phyloP scores from a whole-genome alignment of 2,329 filamentous ascomycete genomes.

The Xylariaceae sp. region DNA sequence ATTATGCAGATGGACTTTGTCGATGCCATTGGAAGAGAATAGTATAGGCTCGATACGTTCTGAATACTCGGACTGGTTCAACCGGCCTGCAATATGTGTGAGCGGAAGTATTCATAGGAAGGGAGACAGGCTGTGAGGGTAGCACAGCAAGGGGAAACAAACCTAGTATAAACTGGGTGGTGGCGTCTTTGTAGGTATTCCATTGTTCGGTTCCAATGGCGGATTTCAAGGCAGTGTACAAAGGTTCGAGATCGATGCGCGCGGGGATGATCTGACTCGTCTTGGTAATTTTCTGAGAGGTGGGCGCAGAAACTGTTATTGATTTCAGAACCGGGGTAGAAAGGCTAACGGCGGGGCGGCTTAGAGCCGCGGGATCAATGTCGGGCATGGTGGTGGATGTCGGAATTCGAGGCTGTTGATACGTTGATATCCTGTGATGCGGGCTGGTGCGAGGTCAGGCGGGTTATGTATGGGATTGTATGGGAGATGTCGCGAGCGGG shows the following conservation, averaged over 20 bases:
- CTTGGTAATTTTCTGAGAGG: conserved; percentile 56
- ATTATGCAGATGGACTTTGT: conserved; percentile 67
- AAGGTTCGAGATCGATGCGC: conserved; percentile 68
- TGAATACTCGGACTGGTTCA: conserved; percentile 65
- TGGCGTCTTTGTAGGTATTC: conserved; percentile 65
- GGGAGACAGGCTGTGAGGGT: not conserved
- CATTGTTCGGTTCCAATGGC: conserved; percentile 64
- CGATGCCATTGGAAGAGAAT: conserved; percentile 53
- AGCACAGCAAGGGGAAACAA: conserved; percentile 28
- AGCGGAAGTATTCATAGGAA: conserved; percentile 27
- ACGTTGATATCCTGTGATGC: conserved; percentile 30
- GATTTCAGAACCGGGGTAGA: conserved; percentile 64
- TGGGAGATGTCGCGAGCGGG: conserved; percentile 29
- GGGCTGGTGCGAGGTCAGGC: conserved; percentile 24
- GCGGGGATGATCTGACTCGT: conserved; percentile 65
- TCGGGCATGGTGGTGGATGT: conserved; percentile 58
- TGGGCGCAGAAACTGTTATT: conserved; percentile 55
- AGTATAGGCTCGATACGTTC: conserved; percentile 64
- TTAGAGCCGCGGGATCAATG: conserved; percentile 71
- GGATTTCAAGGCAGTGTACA: conserved; percentile 64
- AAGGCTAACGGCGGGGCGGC: conserved; percentile 61
- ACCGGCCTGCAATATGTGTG: conserved; percentile 51
- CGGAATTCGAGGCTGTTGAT: conserved; percentile 25
- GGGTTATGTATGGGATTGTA: conserved; percentile 18
- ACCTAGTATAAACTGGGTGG: conserved; percentile 67